Percentiles rank a stretch among this genome's conserved stretches.
phyloP scores from a whole-genome alignment of 225 moss, liverwort and hornwort species.

The Marchantia polymorpha region DNA sequence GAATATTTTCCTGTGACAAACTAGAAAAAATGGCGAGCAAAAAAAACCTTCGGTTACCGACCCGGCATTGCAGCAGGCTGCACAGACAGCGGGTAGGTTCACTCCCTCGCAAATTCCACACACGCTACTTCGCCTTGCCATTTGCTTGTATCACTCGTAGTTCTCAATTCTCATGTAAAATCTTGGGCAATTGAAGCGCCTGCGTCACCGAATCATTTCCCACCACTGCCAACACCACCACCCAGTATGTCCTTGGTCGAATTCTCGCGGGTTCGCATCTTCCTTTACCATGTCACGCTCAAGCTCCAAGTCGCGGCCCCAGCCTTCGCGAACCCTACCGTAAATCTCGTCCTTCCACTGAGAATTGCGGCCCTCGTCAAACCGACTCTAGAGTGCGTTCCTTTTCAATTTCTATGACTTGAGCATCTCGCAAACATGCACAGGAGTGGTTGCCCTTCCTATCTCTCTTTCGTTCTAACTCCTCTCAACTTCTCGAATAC shows the following conservation, averaged over 20 bases:
- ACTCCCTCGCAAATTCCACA: constrained; percentile 81
- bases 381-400: background rate
- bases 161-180: background rate
- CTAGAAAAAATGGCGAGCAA: background rate
- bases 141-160: constrained; percentile 26
- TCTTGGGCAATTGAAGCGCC: background rate
- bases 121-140: constrained; percentile 66
- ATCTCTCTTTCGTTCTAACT: background rate
- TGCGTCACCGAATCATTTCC: constrained; percentile 10
- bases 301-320: background rate
- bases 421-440: background rate
- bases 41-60: constrained; percentile 10
- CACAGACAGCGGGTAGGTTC: constrained; percentile 69
- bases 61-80: constrained; percentile 73
- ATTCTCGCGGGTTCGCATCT: constrained; percentile 10
- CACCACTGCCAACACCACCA: constrained; percentile 24
- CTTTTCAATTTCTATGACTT: background rate
- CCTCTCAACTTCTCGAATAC: background rate
- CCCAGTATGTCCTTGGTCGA: constrained; percentile 1
- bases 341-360: background rate
- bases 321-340: constrained; percentile 9
- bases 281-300: constrained; percentile 16
- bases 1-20: background rate
- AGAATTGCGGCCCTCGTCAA: background rate
- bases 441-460: background rate